Evolutionary conservation across 2,329 filamentous ascomycete genomes (phyloP).

Genomic region (Exophiala sideris): DNA sequence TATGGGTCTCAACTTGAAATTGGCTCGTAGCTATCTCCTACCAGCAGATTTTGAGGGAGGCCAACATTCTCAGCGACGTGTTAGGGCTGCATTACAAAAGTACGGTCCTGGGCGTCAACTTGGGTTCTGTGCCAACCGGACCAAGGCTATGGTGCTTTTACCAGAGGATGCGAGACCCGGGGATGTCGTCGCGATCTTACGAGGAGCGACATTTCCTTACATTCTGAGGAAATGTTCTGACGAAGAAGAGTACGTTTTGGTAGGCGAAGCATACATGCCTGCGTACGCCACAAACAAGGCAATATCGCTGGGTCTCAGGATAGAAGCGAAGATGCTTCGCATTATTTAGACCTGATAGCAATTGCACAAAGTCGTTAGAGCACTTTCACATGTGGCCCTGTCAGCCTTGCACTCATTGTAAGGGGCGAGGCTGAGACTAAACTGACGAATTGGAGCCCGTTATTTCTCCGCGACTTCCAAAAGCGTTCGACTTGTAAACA

Average conservation of each 20-base stretch:
- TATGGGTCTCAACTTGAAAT: conserved; percentile 7
- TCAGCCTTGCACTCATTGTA: no score
- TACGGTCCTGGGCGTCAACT: conserved; percentile 1
- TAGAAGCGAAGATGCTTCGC: background rate
- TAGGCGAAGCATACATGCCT: conserved; percentile 2
- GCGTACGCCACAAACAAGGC: background rate
- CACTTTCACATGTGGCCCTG: no score
- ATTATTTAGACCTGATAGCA: background rate
- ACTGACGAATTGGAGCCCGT: no score
- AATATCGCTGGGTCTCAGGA: background rate
- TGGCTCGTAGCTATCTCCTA: conserved; percentile 7
- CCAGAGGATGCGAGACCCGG: conserved; percentile 1
- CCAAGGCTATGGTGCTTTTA: background rate
- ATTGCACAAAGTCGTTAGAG: no score
- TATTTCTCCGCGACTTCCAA: no score
- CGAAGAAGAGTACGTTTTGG: background rate
- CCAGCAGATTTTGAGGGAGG: background rate
- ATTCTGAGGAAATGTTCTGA: background rate
- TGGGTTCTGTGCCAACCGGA: background rate
- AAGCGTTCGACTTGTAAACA: background rate
- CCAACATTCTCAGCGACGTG: conserved; percentile 2
- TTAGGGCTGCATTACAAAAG: conserved; percentile 3
- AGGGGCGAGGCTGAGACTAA: no score
- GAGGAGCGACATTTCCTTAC: conserved; percentile 6
- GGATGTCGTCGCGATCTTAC: conserved; percentile 4